Conservation (phyloP, 306 rosid genomes). For the Glycine tomentella region DNA sequence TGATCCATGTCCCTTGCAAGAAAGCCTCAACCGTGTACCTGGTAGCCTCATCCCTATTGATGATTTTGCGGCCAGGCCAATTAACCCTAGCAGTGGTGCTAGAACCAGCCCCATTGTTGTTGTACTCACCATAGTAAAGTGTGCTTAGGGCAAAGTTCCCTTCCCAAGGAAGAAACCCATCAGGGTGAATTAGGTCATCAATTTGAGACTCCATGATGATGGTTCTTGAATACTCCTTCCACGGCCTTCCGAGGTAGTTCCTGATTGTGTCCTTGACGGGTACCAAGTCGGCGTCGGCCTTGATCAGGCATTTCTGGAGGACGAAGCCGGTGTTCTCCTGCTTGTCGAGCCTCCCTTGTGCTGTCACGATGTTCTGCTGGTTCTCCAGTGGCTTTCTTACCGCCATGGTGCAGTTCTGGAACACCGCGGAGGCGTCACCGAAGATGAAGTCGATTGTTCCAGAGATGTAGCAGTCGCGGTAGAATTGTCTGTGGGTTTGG, state of each 20-base stretch:
- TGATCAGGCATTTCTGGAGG: slow-evolving; percentile 65
- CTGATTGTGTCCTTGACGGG: neutral
- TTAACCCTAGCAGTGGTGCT: slow-evolving; percentile 61
- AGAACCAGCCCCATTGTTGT: slow-evolving; percentile 74
- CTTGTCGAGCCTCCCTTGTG: slow-evolving; percentile 65
- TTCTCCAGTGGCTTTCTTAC: slow-evolving; percentile 62
- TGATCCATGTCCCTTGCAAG: slow-evolving; percentile 72
- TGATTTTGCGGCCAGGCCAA: slow-evolving; percentile 65
- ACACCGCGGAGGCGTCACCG: slow-evolving; percentile 71
- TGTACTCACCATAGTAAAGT: slow-evolving; percentile 70
- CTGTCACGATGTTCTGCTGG: slow-evolving; percentile 71
- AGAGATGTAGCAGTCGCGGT: slow-evolving; percentile 62
- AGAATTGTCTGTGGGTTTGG: slow-evolving; percentile 78
- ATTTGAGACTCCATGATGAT: slow-evolving; percentile 75
- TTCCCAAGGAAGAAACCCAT: slow-evolving; percentile 78
- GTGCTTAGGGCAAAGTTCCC: slow-evolving; percentile 75
- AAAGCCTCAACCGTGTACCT: slow-evolving; percentile 61
- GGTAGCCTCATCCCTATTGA: slow-evolving; percentile 62
- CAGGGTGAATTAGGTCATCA: slow-evolving; percentile 60
- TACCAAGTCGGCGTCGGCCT: slow-evolving; percentile 37
- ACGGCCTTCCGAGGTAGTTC: slow-evolving; percentile 85
- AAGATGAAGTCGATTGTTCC: slow-evolving; percentile 87
- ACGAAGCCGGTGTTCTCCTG: slow-evolving; percentile 65
- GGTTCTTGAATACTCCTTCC: slow-evolving; percentile 77
- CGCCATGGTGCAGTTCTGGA: slow-evolving; percentile 68